These are phyloP conservation scores for Neurospora sp. DNA, from an alignment of 495 filamentous ascomycete genomes.

Conservation along the genomic window DNA sequence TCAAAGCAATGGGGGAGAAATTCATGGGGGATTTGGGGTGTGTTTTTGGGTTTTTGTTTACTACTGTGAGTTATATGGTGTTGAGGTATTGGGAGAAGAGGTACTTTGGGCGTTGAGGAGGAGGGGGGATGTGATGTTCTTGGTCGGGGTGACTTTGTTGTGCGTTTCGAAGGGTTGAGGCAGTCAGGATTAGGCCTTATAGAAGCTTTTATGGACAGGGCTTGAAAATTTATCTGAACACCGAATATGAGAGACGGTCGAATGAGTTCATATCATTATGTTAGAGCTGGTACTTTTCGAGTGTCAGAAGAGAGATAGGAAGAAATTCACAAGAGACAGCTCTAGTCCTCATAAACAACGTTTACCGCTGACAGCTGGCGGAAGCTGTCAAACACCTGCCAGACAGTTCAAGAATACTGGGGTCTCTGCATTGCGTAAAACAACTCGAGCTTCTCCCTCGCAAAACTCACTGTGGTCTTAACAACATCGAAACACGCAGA, in stretches of 20 bases:
- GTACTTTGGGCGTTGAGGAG: constrained; percentile 35
- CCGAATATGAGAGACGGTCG: neutral
- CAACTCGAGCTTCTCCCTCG: neutral
- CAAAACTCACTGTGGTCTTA: neutral
- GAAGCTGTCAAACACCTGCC: neutral
- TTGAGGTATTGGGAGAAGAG: constrained; percentile 45
- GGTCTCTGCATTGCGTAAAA: neutral
- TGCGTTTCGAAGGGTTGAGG: neutral
- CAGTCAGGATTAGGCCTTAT: neutral
- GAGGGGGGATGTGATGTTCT: neutral
- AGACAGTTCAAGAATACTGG: neutral
- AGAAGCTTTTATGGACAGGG: neutral
- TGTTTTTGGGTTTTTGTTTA: constrained; percentile 54
- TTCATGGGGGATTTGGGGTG: constrained; percentile 69
- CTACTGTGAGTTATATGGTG: constrained; percentile 32
- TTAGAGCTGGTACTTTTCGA: neutral
- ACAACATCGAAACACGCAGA: neutral
- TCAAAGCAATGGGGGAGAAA: constrained; percentile 45
- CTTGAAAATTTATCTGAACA: neutral
- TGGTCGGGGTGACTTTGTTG: neutral
- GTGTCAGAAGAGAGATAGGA: neutral
- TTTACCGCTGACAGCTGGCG: neutral
- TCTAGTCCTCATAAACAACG: neutral
- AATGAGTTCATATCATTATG: neutral
- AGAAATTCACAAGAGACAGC: neutral